These are phyloP conservation scores for Thraustochytrium sp. DNA, from an alignment of 352 stramenopile species.

Conservation along the genomic window DNA sequence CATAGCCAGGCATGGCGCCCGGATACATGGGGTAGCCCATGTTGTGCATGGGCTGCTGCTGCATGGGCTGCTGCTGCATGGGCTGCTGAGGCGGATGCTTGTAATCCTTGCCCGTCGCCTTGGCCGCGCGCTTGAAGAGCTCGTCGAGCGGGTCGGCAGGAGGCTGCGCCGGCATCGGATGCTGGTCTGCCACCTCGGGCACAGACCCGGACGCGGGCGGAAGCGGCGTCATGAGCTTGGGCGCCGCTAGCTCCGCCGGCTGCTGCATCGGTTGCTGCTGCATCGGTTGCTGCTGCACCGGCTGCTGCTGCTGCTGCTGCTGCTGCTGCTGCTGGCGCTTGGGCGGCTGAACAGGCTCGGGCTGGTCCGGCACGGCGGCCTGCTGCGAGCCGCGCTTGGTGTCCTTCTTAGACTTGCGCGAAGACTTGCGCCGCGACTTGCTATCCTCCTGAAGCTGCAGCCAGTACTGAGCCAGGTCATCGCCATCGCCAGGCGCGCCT, in stretches of 20 bases:
- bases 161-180: neutral
- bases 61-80: neutral
- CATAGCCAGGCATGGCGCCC: neutral
- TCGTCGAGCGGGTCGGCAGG: constrained; percentile 5
- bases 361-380: neutral
- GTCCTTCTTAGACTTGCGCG: neutral
- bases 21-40: too few relatives aligned
- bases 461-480: constrained; percentile 22
- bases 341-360: neutral
- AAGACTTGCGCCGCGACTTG: neutral
- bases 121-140: constrained; percentile 17
- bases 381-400: neutral
- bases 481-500: neutral
- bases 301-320: neutral
- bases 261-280: neutral
- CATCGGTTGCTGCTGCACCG: neutral
- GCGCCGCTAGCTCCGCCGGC: neutral
- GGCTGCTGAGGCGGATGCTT: neutral
- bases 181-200: too few relatives aligned
- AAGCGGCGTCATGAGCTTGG: neutral
- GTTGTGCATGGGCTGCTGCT: neutral
- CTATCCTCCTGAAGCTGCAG: neutral
- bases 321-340: neutral
- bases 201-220: too few relatives aligned
- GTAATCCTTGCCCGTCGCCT: constrained; percentile 27